Base-by-base conservation (phyloP, 805 yeast genomes). In the Starmerella floris region DNA sequence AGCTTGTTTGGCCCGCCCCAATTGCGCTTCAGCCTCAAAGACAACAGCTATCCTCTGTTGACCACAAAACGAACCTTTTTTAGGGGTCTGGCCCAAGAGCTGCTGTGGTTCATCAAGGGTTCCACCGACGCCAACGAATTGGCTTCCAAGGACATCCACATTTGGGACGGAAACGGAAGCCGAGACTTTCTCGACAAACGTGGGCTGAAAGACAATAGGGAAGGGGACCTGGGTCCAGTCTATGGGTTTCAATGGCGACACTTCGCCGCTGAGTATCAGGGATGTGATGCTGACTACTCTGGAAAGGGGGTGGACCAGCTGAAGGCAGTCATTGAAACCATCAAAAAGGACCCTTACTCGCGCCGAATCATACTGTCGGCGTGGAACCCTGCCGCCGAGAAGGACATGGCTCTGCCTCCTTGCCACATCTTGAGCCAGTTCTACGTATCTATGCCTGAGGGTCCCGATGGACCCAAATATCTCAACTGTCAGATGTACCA, bases 221-320 rank as follows among this genome's bases (percentile, higher is more conserved):
- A 76, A 54, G 97, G 97, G 42, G 99, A 91, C 63, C 62, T 91
- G 53, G 99, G 99, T 1, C 98, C 99, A 1, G 96, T 91, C 2
- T 91, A 91, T 60, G 99, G 99, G 0, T 91, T 91, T 65, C 99
- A 91, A 62, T 91, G 99, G 99, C 76, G 99, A 56, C 98, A 91
- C 62, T 91, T 91, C 61, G 98, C 98, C 35, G 98, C 99, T 4
- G 76, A 82, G 51, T 91, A 91, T 60, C 67, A 57, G 26, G 85
- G 84, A 42, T 83, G 95, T 57, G 85, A 88, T 46, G 70, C 87
- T 2, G 93, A 91, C 57, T 91, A 91, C 57, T 58, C 79, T 0
- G 88, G 85, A 3, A 69, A 83, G 59, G 99, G 99, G 11, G 79
- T 75, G 43, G 99, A 91, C 60, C 99, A 91, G 65, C 67, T 91